Percentiles rank a stretch among this genome's conserved stretches.
Evolutionary conservation across 208 protist genomes (phyloP).

Genomic region (Trypanosomatidae sp.): DNA sequence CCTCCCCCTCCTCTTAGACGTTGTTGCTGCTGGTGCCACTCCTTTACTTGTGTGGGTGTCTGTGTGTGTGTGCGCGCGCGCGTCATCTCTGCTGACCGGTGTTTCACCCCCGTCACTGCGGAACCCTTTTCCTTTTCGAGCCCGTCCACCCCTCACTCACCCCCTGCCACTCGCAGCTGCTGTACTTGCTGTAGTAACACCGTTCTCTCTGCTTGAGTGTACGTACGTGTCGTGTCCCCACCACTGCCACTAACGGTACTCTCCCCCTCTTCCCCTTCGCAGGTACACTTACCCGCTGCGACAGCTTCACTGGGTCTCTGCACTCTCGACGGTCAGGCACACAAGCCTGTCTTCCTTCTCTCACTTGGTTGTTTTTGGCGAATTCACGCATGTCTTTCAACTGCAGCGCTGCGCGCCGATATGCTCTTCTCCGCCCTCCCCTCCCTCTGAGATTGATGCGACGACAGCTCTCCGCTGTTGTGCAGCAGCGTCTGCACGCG

Average conservation of each 20-base stretch:
- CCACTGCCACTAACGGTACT: background rate
- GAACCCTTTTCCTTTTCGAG: background rate
- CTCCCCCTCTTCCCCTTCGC: background rate
- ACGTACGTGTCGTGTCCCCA: background rate
- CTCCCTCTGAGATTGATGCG: background rate
- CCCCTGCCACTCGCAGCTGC: background rate
- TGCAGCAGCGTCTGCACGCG: background rate
- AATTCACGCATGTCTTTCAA: background rate
- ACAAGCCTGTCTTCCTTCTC: background rate
- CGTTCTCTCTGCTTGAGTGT: background rate
- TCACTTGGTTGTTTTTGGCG: too few species aligned
- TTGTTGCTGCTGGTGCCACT: background rate
- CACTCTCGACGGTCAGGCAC: background rate
- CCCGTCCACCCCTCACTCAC: background rate
- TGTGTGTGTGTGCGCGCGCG: conserved; percentile 3
- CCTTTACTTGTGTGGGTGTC: too few species aligned
- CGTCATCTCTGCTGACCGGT: background rate
- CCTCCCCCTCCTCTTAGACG: background rate
- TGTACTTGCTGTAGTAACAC: background rate
- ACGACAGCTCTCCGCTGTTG: background rate
- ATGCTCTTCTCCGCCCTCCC: background rate
- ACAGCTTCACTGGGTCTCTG: background rate
- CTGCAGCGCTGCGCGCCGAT: background rate
- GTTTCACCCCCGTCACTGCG: background rate
- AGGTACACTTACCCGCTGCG: background rate